Conservation (phyloP, 495 filamentous ascomycete species). For the Talaromyces thailandensis region DNA sequence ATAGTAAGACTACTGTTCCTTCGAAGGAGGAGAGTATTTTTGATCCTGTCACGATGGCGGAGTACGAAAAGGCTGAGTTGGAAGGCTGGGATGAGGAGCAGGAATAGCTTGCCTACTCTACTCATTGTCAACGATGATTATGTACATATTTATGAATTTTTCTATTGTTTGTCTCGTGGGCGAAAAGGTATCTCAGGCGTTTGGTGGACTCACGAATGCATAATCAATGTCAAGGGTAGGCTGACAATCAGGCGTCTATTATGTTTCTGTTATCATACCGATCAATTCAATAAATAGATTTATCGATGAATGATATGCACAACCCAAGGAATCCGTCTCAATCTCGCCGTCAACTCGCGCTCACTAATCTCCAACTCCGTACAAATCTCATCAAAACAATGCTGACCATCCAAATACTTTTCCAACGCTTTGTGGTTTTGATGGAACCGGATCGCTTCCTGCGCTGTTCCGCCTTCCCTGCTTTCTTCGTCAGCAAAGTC, state of each 20-base stretch:
- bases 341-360: constrained; percentile 38
- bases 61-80: constrained; percentile 57
- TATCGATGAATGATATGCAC: constrained; percentile 49
- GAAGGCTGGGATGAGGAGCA: constrained; percentile 70
- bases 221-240: background rate
- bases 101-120: constrained; percentile 25
- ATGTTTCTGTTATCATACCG: background rate
- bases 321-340: constrained; percentile 42
- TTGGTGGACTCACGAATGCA: background rate
- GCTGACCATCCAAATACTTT: constrained; percentile 69
- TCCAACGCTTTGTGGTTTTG: constrained; percentile 32
- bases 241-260: background rate
- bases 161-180: background rate
- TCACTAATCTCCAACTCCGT: constrained; percentile 60
- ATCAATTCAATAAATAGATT: constrained; percentile 7
- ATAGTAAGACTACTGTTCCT: constrained; percentile 54
- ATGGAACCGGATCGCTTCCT: constrained; percentile 1
- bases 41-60: constrained; percentile 43
- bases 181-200: background rate
- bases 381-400: constrained; percentile 86
- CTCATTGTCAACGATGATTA: background rate
- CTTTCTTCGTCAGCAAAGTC: constrained; percentile 23
- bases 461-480: constrained; percentile 16
- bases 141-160: background rate
- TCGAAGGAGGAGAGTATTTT: constrained; percentile 55